Base-by-base conservation (phyloP, 345 rosid species). In the Aquilaria sinensis region DNA sequence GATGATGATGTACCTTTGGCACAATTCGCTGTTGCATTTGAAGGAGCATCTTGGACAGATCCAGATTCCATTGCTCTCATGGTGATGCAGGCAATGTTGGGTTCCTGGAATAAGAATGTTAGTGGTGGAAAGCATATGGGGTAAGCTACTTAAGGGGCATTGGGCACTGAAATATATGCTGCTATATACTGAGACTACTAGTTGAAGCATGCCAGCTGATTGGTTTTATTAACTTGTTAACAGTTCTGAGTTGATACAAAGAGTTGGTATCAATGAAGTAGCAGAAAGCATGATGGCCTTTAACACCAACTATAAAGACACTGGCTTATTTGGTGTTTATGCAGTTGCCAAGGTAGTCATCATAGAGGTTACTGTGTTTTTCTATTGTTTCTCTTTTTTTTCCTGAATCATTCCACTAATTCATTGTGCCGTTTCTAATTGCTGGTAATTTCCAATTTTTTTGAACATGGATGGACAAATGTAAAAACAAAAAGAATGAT, bases 91-190 rank as follows among this genome's bases (percentile, higher is more conserved):
- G 83, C 94, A n/a, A 87, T 95, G 96, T 72, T 95, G 74, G 99
- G 99, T 67, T 91, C 99, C 30, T 91, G 96, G 96, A 91, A 79
- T 76, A 91, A 89, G 72, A 80, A 51, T 70, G 80, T 85, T 34
- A 90, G 89, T 52, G 97, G 97, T 51, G 99, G 99, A 73, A 95
- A 91, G 74, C 99, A 95, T 81, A 86, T 87, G 97, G 99, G 99
- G 99, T 94, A 70, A 81, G 86, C 67, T 67, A 69, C 52, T 50
- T 12, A 12, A 23, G 10, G 34, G 33, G 29, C 12, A 9, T 41
- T 43, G 41, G 51, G 23, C 10, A 13, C 51, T 50, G 48, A 50
- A 45, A 41, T 45, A 10, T 66, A 47, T 30, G 5, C 50, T 34
- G 33, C 31, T 55, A 14, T 4, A 2, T 5, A 37, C 11, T 9